Conservation (phyloP, 1,139 yeast genomes). For the Williopsis jadinii region DNA sequence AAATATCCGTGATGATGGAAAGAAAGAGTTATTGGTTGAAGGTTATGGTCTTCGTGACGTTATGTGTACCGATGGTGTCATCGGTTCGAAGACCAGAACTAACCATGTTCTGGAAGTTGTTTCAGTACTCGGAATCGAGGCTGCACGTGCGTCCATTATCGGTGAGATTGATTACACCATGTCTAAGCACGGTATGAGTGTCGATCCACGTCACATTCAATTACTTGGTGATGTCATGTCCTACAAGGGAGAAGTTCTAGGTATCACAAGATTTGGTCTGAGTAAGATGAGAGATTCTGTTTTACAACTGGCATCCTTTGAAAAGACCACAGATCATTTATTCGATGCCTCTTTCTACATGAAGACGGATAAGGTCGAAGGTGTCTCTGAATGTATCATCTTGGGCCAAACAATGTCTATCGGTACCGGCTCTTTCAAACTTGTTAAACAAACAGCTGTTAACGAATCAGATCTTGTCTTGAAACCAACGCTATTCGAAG, state of each 20-base stretch:
- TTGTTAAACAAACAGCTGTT: constrained; percentile 53
- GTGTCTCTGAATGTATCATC: constrained; percentile 96
- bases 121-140: constrained; percentile 92
- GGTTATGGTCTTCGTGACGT: constrained; percentile 96
- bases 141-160: constrained; percentile 89
- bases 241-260: constrained; percentile 95
- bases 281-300: constrained; percentile 99
- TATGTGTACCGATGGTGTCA: constrained; percentile 96
- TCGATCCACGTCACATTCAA: constrained; percentile 99
- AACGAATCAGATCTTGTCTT: constrained; percentile 37
- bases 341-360: constrained; percentile 97
- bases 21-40: constrained; percentile 89
- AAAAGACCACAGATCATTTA: constrained; percentile 96
- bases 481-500: constrained; percentile 59
- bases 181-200: constrained; percentile 99
- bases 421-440: constrained; percentile 95
- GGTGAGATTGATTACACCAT: constrained; percentile 95
- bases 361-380: constrained; percentile 94
- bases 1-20: constrained; percentile 76
- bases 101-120: constrained; percentile 90
- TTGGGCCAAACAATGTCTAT: constrained; percentile 96
- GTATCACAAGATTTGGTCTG: constrained; percentile 95
- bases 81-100: constrained; percentile 80
- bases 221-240: constrained; percentile 98
- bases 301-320: constrained; percentile 92